Evolutionary conservation across 805 yeast species (phyloP).

Genomic region (Candida saitoana): DNA sequence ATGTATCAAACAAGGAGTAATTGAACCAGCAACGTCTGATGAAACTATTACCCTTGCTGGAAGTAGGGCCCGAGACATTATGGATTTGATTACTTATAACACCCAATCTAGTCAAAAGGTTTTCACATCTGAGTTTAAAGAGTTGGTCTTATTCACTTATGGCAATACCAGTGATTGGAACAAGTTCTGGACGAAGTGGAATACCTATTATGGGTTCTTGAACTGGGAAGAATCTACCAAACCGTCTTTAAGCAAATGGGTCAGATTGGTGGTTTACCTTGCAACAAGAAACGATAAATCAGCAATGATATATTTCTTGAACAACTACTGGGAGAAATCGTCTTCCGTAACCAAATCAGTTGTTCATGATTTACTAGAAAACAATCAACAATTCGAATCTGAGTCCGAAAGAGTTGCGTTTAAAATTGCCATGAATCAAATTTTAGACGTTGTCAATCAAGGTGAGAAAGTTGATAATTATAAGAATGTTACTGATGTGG

Average conservation of each 20-base stretch:
- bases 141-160: conserved; percentile 31
- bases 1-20: conserved; percentile 16
- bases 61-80: conserved; percentile 28
- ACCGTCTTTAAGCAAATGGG: conserved; percentile 20
- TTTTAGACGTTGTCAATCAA: conserved; percentile 14
- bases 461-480: conserved; percentile 3
- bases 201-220: conserved; percentile 15
- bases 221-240: conserved; percentile 3
- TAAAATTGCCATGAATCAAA: conserved; percentile 16
- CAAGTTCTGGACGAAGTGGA: conserved; percentile 39
- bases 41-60: conserved; percentile 16
- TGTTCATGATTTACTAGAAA: conserved; percentile 15
- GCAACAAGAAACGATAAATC: conserved; percentile 22
- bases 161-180: conserved; percentile 39
- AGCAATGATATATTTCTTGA: conserved; percentile 26
- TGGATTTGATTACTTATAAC: conserved; percentile 22
- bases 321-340: conserved; percentile 26
- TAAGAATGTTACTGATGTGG: conserved; percentile 9
- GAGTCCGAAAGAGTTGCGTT: conserved; percentile 21
- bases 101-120: conserved; percentile 9
- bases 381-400: conserved; percentile 15
- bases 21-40: conserved; percentile 1
- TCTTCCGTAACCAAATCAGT: conserved; percentile 22
- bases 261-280: conserved; percentile 30
- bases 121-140: conserved; percentile 21